phyloP scores from a whole-genome alignment of 805 yeast species.

The Wickerhamiella cacticola region DNA sequence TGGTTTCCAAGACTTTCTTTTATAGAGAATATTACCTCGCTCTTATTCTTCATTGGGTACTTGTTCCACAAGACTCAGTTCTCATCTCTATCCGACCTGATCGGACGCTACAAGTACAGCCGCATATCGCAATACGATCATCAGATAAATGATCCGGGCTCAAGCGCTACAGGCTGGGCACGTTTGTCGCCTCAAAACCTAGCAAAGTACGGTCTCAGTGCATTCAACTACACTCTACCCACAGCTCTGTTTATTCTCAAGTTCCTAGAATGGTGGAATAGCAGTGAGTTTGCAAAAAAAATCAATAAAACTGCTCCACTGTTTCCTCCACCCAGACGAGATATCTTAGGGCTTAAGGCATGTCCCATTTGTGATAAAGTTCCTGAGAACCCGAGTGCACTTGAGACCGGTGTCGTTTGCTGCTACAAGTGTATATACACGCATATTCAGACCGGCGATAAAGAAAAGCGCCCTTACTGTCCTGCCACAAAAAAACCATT shows the following conservation, averaged over 20 bases:
- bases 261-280: slow-evolving; percentile 88
- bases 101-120: slow-evolving; percentile 54
- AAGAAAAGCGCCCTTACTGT: slow-evolving; percentile 54
- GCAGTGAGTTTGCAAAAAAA: slow-evolving; percentile 49
- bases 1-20: slow-evolving; percentile 50
- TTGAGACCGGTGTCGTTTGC: slow-evolving; percentile 85
- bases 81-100: slow-evolving; percentile 47
- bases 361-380: slow-evolving; percentile 61
- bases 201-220: slow-evolving; percentile 10
- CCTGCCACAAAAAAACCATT: slow-evolving; percentile 69
- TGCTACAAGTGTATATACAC: slow-evolving; percentile 78
- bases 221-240: slow-evolving; percentile 45
- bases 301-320: slow-evolving; percentile 16
- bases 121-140: slow-evolving; percentile 36
- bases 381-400: slow-evolving; percentile 60
- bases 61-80: slow-evolving; percentile 55
- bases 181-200: slow-evolving; percentile 2
- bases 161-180: slow-evolving; percentile 8
- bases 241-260: slow-evolving; percentile 68
- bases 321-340: slow-evolving; percentile 20
- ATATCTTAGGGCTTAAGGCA: slow-evolving; percentile 14
- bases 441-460: slow-evolving; percentile 40
- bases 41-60: slow-evolving; percentile 50
- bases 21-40: slow-evolving; percentile 36
- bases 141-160: slow-evolving; percentile 10